Conservation (phyloP, 495 filamentous ascomycete genomes). For the Jackrogersella minutella region DNA sequence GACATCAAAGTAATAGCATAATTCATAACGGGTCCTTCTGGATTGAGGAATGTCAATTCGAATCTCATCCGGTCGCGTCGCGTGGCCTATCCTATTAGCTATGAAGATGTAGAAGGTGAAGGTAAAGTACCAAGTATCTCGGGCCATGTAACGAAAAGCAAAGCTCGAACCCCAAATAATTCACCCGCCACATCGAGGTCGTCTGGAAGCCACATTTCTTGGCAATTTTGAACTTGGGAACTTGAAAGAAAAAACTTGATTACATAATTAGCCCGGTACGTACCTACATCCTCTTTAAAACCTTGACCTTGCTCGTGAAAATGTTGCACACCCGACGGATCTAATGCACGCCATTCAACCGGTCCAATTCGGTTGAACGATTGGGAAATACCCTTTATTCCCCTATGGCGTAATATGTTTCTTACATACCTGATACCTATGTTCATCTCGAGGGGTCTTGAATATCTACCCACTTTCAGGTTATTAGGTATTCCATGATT, state of each 20-base stretch:
- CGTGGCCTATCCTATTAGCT: slow-evolving; percentile 6
- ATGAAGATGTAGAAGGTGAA: not conserved
- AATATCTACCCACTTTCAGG: no score
- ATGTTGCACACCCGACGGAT: not conserved
- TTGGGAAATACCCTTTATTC: not conserved
- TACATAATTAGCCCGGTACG: not conserved
- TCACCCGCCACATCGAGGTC: not conserved
- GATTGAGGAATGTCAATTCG: slow-evolving; percentile 7
- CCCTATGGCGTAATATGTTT: not conserved
- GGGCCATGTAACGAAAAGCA: not conserved
- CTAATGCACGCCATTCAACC: slow-evolving; percentile 2
- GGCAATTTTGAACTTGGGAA: not conserved
- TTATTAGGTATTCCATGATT: not conserved
- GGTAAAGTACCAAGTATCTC: not conserved
- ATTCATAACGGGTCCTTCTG: slow-evolving; percentile 3
- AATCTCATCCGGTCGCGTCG: slow-evolving; percentile 30
- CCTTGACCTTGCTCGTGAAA: not conserved
- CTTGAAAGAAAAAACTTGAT: not conserved
- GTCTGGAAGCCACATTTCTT: slow-evolving; percentile 7
- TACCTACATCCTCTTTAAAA: not conserved
- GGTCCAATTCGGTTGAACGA: not conserved
- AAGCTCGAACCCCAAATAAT: not conserved
- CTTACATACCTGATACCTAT: no score
- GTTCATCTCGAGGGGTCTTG: no score
- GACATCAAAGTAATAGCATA: not conserved